Percentiles rank a stretch among this genome's conserved stretches.
These are phyloP conservation scores for Jatropha curcas DNA, from an alignment of 345 rosid species.

Conservation along the genomic window DNA sequence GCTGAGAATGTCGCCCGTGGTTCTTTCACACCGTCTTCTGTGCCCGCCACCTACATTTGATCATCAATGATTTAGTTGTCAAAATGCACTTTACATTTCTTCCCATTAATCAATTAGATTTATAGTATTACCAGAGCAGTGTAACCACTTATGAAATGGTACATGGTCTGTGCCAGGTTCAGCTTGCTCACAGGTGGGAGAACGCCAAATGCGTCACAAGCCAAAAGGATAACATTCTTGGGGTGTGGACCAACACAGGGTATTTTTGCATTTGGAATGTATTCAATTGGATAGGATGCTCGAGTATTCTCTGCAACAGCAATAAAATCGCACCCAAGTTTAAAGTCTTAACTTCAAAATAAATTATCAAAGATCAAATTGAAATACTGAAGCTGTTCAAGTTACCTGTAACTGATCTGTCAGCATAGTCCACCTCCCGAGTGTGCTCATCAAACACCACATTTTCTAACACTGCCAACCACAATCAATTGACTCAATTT, in stretches of 20 bases:
- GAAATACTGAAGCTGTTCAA: not conserved
- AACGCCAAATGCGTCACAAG: conserved; percentile 96
- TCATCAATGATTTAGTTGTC: conserved; percentile 15
- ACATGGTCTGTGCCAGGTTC: conserved; percentile 88
- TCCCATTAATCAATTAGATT: not conserved
- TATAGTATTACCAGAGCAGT: conserved; percentile 71
- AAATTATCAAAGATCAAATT: not conserved
- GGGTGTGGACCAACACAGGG: conserved; percentile 96
- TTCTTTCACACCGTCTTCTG: conserved; percentile 91
- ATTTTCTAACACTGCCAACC: conserved; percentile 79
- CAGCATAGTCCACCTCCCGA: conserved; percentile 81
- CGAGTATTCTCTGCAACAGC: conserved; percentile 79
- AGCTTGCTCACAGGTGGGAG: conserved; percentile 99
- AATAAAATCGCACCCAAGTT: not conserved
- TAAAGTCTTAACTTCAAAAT: not conserved
- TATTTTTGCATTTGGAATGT: conserved; percentile 85
- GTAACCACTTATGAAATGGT: conserved; percentile 97
- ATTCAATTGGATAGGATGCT: conserved; percentile 91
- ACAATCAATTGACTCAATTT: not conserved
- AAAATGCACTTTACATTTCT: not conserved
- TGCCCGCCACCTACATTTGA: conserved; percentile 82
- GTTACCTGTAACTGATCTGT: conserved; percentile 85
- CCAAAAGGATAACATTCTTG: conserved; percentile 84
- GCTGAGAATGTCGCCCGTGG: conserved; percentile 94
- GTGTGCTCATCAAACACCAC: conserved; percentile 94